Evolutionary conservation across 2,329 filamentous ascomycete species (phyloP), one percentile per base, ranked within the genome.

Genomic region (Exserohilum rostratum): DNA sequence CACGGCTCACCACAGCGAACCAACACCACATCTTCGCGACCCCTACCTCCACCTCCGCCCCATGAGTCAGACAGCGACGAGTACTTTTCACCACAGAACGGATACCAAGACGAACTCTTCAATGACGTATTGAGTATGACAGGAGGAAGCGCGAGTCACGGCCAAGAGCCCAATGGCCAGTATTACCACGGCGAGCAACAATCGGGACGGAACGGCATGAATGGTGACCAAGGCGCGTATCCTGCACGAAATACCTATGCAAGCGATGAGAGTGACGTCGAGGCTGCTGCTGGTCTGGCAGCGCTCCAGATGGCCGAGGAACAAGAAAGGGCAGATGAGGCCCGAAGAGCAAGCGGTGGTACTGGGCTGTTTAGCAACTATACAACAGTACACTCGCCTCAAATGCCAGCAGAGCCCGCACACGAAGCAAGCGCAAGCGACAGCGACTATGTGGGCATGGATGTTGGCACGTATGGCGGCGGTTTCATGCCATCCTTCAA

Each of bases 231-330:
- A 57, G 69, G 68, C 69, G 77, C 59, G 6, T 78, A 49, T n/a
- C 60, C 66, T 27, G 54, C 51, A 6, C 64, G 65, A 37, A 65
- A 70, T 5, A 64, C 58, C 9, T 75, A 74, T 49, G 61, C 64
- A 3, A 76, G 81, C 58, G 89, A 93, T 50, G 91, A 96, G 45
- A 96, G 91, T 69, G 93, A 98, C 69, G 87, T 90, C 0, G 93
- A 97, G 74, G 93, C 90, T 17, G 87, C 89, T 34, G 91, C 91
- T 56, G 93, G 95, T 13, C 78, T 96, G 46, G 85, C 90, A 70
- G 92, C 92, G 62, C 86, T 98, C 83, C 87, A 87, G 54, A 86
- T 93, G 77, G 92, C 91, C 4, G 91, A 96, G 57, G 85, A 91
- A 72, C 82, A 87, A 71, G 90, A 96, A 55, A 86, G 87, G 46